These are phyloP conservation scores for Plenodomus tracheiphilus DNA, from an alignment of 2,329 filamentous ascomycete species.

Conservation along the genomic window DNA sequence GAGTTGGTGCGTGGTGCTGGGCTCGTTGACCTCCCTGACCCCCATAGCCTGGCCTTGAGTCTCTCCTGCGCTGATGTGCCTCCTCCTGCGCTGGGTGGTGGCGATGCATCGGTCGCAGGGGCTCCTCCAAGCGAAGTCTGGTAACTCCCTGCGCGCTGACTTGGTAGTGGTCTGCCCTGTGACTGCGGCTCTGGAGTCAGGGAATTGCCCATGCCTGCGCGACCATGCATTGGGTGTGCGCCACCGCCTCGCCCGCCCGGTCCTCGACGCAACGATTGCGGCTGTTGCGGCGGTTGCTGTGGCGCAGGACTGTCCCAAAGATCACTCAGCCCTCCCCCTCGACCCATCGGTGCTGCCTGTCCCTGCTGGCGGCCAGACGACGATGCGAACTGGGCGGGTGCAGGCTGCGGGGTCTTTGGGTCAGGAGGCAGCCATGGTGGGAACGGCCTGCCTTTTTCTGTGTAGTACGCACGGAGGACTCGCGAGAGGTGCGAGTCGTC, in stretches of 20 bases:
- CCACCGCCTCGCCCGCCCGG: slow-evolving; percentile 50
- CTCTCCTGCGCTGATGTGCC: slow-evolving; percentile 74
- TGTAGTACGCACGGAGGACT: slow-evolving; percentile 90
- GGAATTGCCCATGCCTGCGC: slow-evolving; percentile 34
- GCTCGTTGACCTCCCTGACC: slow-evolving; percentile 63
- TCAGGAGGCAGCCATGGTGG: slow-evolving; percentile 89
- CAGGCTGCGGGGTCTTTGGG: slow-evolving; percentile 67
- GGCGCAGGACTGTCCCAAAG: slow-evolving; percentile 58
- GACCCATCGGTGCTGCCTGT: slow-evolving; percentile 29
- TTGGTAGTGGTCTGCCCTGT: slow-evolving; percentile 66
- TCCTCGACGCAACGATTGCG: slow-evolving; percentile 47
- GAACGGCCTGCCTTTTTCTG: slow-evolving; percentile 78
- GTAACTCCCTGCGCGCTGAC: slow-evolving; percentile 74
- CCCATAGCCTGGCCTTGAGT: slow-evolving; percentile 78
- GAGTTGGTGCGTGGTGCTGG: slow-evolving; percentile 48
- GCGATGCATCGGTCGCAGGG: slow-evolving; percentile 36
- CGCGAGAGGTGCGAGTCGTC: slow-evolving; percentile 95
- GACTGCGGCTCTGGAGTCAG: slow-evolving; percentile 37
- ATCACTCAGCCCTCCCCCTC: slow-evolving; percentile 58
- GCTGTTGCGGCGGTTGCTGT: slow-evolving; percentile 45
- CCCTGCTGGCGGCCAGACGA: slow-evolving; percentile 44
- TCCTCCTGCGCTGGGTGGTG: slow-evolving; percentile 45
- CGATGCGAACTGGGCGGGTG: slow-evolving; percentile 56
- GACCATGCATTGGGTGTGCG: slow-evolving; percentile 27
- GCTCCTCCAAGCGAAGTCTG: slow-evolving; percentile 57